Base-by-base conservation (phyloP, 495 filamentous ascomycete genomes). In the Aspergillus biplanus region DNA sequence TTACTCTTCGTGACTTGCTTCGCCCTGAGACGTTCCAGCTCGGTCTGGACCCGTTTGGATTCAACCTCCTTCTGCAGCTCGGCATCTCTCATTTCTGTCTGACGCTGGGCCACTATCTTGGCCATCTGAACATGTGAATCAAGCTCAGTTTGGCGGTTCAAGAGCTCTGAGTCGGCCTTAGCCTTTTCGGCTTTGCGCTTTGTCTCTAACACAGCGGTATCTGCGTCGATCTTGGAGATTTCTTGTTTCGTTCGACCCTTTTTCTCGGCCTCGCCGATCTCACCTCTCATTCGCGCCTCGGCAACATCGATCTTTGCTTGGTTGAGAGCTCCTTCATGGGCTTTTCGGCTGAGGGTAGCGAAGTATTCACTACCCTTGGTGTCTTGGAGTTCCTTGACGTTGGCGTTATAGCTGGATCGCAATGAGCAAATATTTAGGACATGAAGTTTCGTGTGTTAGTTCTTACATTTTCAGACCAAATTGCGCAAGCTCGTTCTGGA, bases 341-440 rank as follows among this genome's bases (percentile, higher is more conserved):
- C 91, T 71, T 95, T 95, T 63, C 88, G 85, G 35, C 86, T 89
- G 5, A 93, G 83, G 31, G 87, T 89, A 33, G 87, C 86, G 70
- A 93, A 93, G 76, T 95, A 95, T 65, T 87, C 86, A 44, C 86
- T 89, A 48, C 86, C 86, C 11, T 86, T 89, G 0, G 90, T 89
- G 67, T 94, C 91, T 65, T 91, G 87, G 11, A 95, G 83, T 67
- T 95, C 91, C 71, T 93, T 93, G 62, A 93, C 87, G 74, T 93
- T 91, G 72, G 88, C 83, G 69, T 90, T 90, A 77, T 92, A 90
- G 63, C 87, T 87, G 56, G 35, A 6, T 52, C 11, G 32, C 16
- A 52, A 52, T 71, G 39, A 72, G 69, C 32, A 39, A 13, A 21
- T 46, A 61, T 9, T 16, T 9, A n/a, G 13, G 31, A 33, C 12